Base-by-base conservation (phyloP, 2,329 filamentous ascomycete species). In the Biscogniauxia sp. region DNA sequence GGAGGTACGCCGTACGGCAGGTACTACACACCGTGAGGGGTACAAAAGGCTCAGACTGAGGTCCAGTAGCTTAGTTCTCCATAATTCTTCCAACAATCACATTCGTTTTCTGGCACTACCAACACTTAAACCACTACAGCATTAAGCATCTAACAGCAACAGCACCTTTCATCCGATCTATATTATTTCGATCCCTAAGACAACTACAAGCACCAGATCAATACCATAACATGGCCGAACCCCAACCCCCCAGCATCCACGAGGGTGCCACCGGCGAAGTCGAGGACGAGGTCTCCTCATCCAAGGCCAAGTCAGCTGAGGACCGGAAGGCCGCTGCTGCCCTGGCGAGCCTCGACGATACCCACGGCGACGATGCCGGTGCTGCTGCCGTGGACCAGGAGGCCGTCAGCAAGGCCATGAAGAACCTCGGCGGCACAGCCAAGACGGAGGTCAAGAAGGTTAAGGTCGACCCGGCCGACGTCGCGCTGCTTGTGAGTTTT, bases 271-370 rank as follows among this genome's bases (percentile, higher is more conserved):
- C 81, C 53, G 84, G 80, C 62, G 84, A 87, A 64, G 78, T 82
- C 64, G 84, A 87, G 60, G 84, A 87, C 63, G 84, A 86, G 68
- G 75, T 80, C 66, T 75, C 76, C 66, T 75, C 76, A 55, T 64
- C 66, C 37, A 75, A 78, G 59, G 82, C 83, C 70, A 89, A 88
- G 76, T 86, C 84, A 51, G 89, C 89, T 71, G 89, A 92, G 76
- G 89, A 92, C 77, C 87, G 89, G 76, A 92, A 92, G 76, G 88
- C 89, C 53, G 88, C 88, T 50, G 88, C 87, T 6, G 90, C 90
- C 28, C 84, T 93, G 61, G 89, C 88, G 54, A 84, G 83, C 63
- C 86, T 93, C 66, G 89, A 92, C 72, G 74, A 66, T 17, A 49
- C 78, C 51, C 73, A 76, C 45, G 79, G 81, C 54, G 78, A 81